Conservation (phyloP, 768 basidiomycete genomes). For the Auriscalpium vulgare region DNA sequence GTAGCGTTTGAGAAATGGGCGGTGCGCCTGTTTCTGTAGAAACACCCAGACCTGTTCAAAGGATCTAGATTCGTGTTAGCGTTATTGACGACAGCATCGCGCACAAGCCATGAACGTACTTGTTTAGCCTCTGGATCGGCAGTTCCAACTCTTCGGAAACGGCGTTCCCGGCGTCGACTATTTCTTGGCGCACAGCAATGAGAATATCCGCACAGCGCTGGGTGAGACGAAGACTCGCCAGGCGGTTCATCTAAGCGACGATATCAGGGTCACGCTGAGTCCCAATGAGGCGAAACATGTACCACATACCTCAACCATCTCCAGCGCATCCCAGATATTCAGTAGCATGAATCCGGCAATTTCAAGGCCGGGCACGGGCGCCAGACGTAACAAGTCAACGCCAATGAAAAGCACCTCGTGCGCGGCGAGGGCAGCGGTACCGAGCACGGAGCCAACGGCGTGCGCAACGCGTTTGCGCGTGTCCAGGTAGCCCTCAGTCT, state of each 20-base stretch:
- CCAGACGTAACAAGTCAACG: slow-evolving; percentile 38
- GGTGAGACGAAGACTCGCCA: slow-evolving; percentile 61
- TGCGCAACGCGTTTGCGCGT: slow-evolving; percentile 22
- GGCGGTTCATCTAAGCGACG: slow-evolving; percentile 48
- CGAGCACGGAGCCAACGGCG: slow-evolving; percentile 29
- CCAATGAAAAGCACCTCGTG: slow-evolving; percentile 38
- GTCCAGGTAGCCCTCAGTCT: slow-evolving; percentile 20
- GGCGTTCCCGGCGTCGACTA: slow-evolving; percentile 46
- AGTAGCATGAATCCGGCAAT: slow-evolving; percentile 45
- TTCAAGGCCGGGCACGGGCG: slow-evolving; percentile 49
- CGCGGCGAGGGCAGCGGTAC: slow-evolving; percentile 30
- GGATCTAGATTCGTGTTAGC: slow-evolving; percentile 22
- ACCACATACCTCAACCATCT: slow-evolving; percentile 45
- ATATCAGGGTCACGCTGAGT: neutral
- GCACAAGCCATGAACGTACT: slow-evolving; percentile 28
- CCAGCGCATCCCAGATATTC: slow-evolving; percentile 57
- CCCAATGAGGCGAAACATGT: neutral
- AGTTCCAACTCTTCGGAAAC: slow-evolving; percentile 40
- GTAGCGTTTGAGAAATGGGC: slow-evolving; percentile 75
- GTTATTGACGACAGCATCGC: neutral
- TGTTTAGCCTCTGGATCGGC: slow-evolving; percentile 44
- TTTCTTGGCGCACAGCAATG: slow-evolving; percentile 53
- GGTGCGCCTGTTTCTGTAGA: slow-evolving; percentile 47
- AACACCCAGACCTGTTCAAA: slow-evolving; percentile 40
- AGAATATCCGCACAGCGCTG: slow-evolving; percentile 67